Conservation (phyloP, 768 basidiomycete genomes). For the Rickenella mellea region DNA sequence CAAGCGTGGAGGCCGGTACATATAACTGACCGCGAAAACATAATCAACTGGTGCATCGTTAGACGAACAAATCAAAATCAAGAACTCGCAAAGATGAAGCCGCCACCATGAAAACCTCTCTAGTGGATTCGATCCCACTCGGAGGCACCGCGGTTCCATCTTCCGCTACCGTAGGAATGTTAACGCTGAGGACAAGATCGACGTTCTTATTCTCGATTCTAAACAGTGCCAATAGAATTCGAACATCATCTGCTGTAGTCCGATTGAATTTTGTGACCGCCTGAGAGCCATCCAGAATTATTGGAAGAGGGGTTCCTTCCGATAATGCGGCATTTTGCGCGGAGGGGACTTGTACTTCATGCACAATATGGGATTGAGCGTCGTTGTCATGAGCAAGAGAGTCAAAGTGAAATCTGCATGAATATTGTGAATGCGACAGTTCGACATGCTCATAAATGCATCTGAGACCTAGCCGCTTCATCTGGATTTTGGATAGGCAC, state of each 20-base stretch:
- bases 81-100: conserved; percentile 53
- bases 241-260: conserved; percentile 51
- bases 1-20: too few relatives aligned
- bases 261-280: conserved; percentile 69
- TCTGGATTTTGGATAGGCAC: conserved; percentile 47
- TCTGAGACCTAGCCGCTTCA: conserved; percentile 75
- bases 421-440: conserved; percentile 5
- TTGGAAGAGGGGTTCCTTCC: conserved; percentile 47
- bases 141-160: conserved; percentile 35
- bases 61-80: conserved; percentile 66
- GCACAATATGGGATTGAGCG: conserved; percentile 43
- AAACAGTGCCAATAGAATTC: conserved; percentile 73
- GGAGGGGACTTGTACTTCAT: conserved; percentile 22
- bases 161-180: conserved; percentile 51
- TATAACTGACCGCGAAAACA: too few relatives aligned
- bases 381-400: conserved; percentile 88
- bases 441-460: conserved; percentile 18
- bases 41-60: too few relatives aligned
- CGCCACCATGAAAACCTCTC: conserved; percentile 43
- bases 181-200: conserved; percentile 81
- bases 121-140: conserved; percentile 25
- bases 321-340: conserved; percentile 29
- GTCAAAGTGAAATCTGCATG: conserved; percentile 79
- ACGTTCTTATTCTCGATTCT: conserved; percentile 60
- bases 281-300: conserved; percentile 63